Evolutionary conservation across 2,329 filamentous ascomycete species (phyloP).

Genomic region (Malbranchea zuffiana): DNA sequence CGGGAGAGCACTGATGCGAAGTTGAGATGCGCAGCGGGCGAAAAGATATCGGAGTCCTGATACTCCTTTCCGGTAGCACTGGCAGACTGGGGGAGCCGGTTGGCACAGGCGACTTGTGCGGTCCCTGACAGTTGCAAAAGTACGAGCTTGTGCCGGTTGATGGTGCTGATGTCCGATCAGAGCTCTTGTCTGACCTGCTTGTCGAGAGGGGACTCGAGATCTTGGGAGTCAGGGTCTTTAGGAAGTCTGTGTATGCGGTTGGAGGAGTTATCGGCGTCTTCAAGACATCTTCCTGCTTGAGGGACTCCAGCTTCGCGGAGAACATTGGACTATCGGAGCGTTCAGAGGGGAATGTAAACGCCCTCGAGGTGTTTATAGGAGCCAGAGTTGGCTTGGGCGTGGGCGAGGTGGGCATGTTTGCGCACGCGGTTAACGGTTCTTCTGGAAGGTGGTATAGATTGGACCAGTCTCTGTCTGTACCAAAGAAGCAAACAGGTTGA

Average conservation of each 20-base stretch:
- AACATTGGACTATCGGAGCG: conserved; percentile 43
- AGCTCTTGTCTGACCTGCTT: conserved; percentile 28
- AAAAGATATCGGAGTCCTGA: conserved; percentile 45
- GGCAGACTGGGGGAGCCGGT: conserved; percentile 18
- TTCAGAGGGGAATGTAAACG: conserved; percentile 40
- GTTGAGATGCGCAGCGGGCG: conserved; percentile 61
- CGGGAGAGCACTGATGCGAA: conserved; percentile 58
- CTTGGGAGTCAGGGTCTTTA: conserved; percentile 64
- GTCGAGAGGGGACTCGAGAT: conserved; percentile 58
- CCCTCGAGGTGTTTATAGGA: conserved; percentile 32
- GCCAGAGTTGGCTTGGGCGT: conserved; percentile 11
- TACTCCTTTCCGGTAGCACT: conserved; percentile 36
- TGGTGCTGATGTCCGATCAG: conserved; percentile 27
- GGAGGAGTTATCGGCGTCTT: conserved; percentile 88
- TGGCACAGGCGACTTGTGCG: conserved; percentile 39
- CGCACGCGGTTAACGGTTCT: not conserved
- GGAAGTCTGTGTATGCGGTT: conserved; percentile 80
- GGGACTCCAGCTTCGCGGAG: conserved; percentile 45
- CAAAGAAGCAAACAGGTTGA: not conserved
- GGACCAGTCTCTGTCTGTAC: not conserved
- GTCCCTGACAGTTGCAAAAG: conserved; percentile 44
- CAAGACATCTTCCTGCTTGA: conserved; percentile 58
- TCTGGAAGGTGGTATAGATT: not conserved
- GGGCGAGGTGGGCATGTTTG: conserved; percentile 9
- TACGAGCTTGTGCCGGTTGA: conserved; percentile 30